Evolutionary conservation across 1,284 basidiomycete genomes (phyloP).

Genomic region (Agroathelia rolfsii): DNA sequence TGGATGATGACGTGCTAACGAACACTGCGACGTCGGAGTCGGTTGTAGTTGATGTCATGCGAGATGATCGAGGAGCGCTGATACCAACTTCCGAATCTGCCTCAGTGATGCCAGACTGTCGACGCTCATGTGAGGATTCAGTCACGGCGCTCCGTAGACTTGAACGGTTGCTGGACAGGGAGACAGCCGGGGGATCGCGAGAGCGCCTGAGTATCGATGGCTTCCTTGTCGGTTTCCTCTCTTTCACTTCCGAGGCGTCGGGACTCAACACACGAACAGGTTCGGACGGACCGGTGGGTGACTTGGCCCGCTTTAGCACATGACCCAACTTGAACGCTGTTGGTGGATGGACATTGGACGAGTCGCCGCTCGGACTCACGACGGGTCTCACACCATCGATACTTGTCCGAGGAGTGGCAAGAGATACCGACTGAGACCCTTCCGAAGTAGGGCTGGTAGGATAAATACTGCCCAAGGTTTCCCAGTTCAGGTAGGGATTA

Average conservation of each 20-base stretch:
- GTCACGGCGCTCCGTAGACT: constrained; percentile 38
- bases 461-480: constrained; percentile 32
- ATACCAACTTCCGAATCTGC: constrained; percentile 16
- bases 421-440: constrained; percentile 35
- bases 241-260: constrained; percentile 12
- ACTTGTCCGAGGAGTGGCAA: constrained; percentile 35
- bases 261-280: constrained; percentile 11
- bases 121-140: constrained; percentile 22
- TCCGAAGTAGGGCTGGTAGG: constrained; percentile 45
- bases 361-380: constrained; percentile 19
- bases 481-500: constrained; percentile 43
- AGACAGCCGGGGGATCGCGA: constrained; percentile 37
- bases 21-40: too few species aligned
- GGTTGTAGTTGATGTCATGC: too few species aligned
- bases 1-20: too few species aligned
- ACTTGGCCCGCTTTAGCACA: constrained; percentile 55
- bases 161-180: constrained; percentile 35
- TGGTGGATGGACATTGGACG: constrained; percentile 31
- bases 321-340: constrained; percentile 55
- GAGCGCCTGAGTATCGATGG: constrained; percentile 21
- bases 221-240: constrained; percentile 21
- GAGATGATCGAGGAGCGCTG: constrained; percentile 10
- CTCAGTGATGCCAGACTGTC: constrained; percentile 20
- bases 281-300: constrained; percentile 22
- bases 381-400: constrained; percentile 31